Evolutionary conservation across 179 eudicot species (phyloP).

Genomic region (Gypsophila paniculata): DNA sequence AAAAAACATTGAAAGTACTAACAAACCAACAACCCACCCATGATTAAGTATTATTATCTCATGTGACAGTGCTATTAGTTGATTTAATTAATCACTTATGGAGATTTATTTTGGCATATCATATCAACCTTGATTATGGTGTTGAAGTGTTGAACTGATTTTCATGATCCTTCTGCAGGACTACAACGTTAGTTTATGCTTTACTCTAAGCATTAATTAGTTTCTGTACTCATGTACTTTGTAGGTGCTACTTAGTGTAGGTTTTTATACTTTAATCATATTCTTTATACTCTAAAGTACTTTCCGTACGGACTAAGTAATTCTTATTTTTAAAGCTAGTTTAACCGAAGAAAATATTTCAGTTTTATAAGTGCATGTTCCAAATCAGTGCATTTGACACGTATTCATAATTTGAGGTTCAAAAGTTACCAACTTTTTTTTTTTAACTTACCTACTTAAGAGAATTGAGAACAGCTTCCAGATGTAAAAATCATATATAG

Average conservation of each 20-base stretch:
- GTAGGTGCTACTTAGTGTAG: constrained; percentile 15
- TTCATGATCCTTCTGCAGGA: constrained; percentile 26
- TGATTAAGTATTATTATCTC: not conserved
- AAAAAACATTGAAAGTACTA: constrained; percentile 19
- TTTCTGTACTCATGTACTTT: not conserved
- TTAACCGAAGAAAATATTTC: not conserved
- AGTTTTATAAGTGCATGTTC: not conserved
- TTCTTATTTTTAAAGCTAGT: too few species aligned
- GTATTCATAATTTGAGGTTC: not conserved
- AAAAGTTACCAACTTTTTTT: too few species aligned
- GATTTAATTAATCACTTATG: not conserved
- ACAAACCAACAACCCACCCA: constrained; percentile 22
- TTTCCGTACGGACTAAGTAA: too few species aligned
- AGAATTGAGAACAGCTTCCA: not conserved
- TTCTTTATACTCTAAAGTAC: too few species aligned
- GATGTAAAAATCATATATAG: not conserved
- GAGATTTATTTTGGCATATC: constrained; percentile 2
- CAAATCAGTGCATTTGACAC: constrained; percentile 10
- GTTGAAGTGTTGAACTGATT: not conserved
- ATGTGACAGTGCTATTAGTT: not conserved
- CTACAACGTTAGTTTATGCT: constrained; percentile 17
- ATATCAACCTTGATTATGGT: constrained; percentile 7
- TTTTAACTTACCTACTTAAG: not conserved
- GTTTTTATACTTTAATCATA: not conserved
- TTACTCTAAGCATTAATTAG: constrained; percentile 11